Base-by-base conservation (phyloP, 352 stramenopile genomes). In the Globisporangium takayamanum region DNA sequence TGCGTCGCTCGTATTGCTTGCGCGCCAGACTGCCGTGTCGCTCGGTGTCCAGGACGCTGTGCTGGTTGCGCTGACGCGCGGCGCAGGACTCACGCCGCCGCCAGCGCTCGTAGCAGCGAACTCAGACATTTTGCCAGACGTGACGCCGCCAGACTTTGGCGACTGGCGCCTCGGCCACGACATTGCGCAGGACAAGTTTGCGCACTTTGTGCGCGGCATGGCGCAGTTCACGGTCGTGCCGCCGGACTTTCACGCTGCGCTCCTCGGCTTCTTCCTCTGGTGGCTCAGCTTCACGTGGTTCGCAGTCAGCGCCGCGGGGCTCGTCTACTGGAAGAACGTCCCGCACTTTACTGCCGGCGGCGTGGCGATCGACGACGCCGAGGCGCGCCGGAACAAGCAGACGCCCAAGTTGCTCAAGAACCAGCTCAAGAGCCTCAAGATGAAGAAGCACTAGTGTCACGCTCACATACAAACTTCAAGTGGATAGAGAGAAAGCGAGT, bases 261-360 rank as follows among this genome's bases (percentile, higher is more conserved):
- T 81, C 12, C 64, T 90, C 36, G 80, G 80, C 44, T 92, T 92
- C 58, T 59, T 89, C 28, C 63, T 90, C 64, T 82, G 65, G 59
- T 82, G 70, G 70, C 65, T 74, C 50, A 67, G 47, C 48, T 74
- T 79, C 51, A 70, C 56, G 51, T 90, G 80, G 83, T 90, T 88
- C 58, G 53, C 76, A 12, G 56, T 79, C 54, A 78, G 64, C 39
- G 58, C 68, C 42, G 70, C 64, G 0, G 73, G 73, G 1, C 53
- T 82, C 28, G 47, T 82, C 14, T 90, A 92, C 74, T 90, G 78
- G 80, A 78, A 82, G 73, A 85, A 86, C 54, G 69, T 84, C 30
- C 66, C 68, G 15, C 78, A 86, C 20, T 58, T 66, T 12, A 49
- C 44, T 12, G 10, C 39, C 5, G 25, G 44, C 39, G 64, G 14